These are phyloP conservation scores for Syzygium grande DNA, from an alignment of 345 rosid species.

Conservation along the genomic window DNA sequence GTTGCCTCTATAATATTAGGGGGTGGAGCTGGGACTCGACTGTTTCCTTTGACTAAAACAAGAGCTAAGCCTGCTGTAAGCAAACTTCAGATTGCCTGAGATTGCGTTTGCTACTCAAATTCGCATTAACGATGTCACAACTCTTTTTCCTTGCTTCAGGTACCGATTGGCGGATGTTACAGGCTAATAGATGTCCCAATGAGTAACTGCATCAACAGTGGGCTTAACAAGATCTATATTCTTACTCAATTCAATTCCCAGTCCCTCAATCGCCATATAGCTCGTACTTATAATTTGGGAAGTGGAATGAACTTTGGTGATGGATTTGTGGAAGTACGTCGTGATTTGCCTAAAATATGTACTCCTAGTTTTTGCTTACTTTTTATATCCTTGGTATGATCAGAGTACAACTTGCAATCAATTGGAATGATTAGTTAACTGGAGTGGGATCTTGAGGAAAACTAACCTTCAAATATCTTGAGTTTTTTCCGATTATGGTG, in stretches of 20 bases:
- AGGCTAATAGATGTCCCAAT: slow-evolving; percentile 80
- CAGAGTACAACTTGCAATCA: background rate
- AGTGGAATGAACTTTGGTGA: slow-evolving; percentile 64
- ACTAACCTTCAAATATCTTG: background rate
- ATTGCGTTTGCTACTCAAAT: background rate
- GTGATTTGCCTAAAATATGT: background rate
- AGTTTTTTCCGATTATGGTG: background rate
- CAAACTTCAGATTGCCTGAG: background rate
- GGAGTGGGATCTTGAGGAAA: background rate
- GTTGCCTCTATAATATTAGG: slow-evolving; percentile 79
- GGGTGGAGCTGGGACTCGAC: slow-evolving; percentile 84
- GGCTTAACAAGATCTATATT: slow-evolving; percentile 76
- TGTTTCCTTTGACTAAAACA: slow-evolving; percentile 65
- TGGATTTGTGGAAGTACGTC: slow-evolving; percentile 73
- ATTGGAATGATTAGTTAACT: background rate
- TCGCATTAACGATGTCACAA: background rate
- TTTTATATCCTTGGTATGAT: background rate
- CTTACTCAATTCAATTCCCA: slow-evolving; percentile 90
- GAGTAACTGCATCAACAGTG: slow-evolving; percentile 90
- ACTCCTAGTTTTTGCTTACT: background rate
- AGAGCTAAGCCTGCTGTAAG: slow-evolving; percentile 87
- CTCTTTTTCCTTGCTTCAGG: slow-evolving; percentile 24
- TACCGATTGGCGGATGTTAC: slow-evolving; percentile 79
- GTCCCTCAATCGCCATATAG: slow-evolving; percentile 72
- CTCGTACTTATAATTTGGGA: slow-evolving; percentile 59